Base-by-base conservation (phyloP, 441 rosid species). In the Isatis lusitanica region DNA sequence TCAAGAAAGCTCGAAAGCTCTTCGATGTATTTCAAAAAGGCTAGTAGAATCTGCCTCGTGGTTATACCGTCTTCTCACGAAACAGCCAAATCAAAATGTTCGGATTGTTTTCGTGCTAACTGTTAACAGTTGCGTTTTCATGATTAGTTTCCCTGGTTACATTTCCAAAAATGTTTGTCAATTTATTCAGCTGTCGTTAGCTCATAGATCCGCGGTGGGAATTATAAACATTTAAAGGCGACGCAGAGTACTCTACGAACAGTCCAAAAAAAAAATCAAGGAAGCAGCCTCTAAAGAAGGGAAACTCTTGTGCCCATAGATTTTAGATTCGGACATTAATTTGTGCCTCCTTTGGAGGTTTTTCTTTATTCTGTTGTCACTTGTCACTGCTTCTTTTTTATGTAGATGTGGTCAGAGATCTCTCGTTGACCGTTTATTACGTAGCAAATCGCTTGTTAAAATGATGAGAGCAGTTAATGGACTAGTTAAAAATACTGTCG, bases 1-100 rank as follows among this genome's bases (percentile, higher is more conserved):
- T 88, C 75, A 85, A 82, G 78, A 88, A 80, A 91, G 91, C 97
- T 7, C 83, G 73, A 81, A 90, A 88, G 84, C 28, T 81, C 33
- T 88, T 91, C 26, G 67, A 83, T 60, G 8, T n/a, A 18, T 89
- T 89, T 6, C 38, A 13, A 5, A 9, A 76, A 24, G 91, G 93
- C 10, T 79, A 80, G 4, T 18, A 79, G 93, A 79, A 48, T 69
- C 40, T 88, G 97, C 1, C 92, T 87, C 28, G 73, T 52, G 10
- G 88, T 87, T 50, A 26, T 86, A 86, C 77, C 74, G 79, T 15
- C 84, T 87, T 57, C 51, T 40, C 7, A 7, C 74, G 10, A 82
- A 79, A 71, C 61, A 47, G 21, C 28, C 59, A 16, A 17, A 18
- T 35, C 60, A 44, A 47, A 65, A 65, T 28, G 66, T 52, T 66